phyloP scores from a whole-genome alignment of 2,329 filamentous ascomycete species.

The Beauveria asiatica region DNA sequence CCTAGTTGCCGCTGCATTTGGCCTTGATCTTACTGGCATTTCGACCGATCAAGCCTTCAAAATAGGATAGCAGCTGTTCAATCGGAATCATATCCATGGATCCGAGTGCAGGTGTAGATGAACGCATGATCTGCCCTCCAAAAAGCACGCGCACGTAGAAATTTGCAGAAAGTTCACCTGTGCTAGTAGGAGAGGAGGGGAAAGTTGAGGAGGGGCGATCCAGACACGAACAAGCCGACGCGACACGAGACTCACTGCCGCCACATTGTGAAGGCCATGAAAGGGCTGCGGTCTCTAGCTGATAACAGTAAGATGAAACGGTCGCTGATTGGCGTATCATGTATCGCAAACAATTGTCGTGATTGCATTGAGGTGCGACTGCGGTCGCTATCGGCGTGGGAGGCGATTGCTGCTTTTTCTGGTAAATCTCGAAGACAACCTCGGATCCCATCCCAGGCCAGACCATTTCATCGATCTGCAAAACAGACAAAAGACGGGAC shows the following conservation, averaged over 20 bases:
- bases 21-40: constrained; percentile 34
- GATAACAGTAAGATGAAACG: constrained; percentile 18
- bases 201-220: constrained; percentile 13
- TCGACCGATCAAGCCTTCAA: constrained; percentile 60
- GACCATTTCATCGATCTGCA: constrained; percentile 69
- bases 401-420: constrained; percentile 21
- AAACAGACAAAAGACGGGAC: constrained; percentile 55
- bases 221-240: constrained; percentile 22
- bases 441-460: constrained; percentile 81
- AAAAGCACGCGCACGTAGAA: constrained; percentile 62
- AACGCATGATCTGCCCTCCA: constrained; percentile 56
- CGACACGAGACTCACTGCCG: constrained; percentile 15
- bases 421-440: constrained; percentile 67
- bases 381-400: constrained; percentile 15
- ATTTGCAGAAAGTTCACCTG: constrained; percentile 21
- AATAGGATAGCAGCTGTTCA: constrained; percentile 56
- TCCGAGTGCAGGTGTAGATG: constrained; percentile 61
- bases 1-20: constrained; percentile 18
- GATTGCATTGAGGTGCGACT: constrained; percentile 17
- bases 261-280: constrained; percentile 21
- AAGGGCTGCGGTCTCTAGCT: constrained; percentile 13
- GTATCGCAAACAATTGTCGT: constrained; percentile 24
- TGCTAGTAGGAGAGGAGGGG: constrained; percentile 45
- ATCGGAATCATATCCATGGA: constrained; percentile 62
- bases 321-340: constrained; percentile 19